Percentiles rank a stretch among this genome's conserved stretches.
These are phyloP conservation scores for Groenewaldozyma tartarivorans DNA, from an alignment of 805 yeast species.

Conservation along the genomic window DNA sequence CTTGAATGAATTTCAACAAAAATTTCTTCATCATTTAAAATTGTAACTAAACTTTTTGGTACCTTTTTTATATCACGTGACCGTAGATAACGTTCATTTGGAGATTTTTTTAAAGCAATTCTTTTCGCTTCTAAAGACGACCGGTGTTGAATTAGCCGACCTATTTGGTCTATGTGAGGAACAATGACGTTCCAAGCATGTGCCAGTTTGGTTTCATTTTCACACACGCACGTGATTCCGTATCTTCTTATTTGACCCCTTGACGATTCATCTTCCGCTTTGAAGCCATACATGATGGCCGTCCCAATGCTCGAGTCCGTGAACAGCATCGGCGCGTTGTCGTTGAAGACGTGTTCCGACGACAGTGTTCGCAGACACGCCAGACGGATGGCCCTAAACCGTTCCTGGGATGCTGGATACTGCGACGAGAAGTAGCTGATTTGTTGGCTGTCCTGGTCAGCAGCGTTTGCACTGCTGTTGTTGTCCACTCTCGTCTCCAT, in stretches of 20 bases:
- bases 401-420: conserved; percentile 19
- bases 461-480: background rate
- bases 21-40: conserved; percentile 14
- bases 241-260: conserved; percentile 19
- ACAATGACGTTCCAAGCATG: conserved; percentile 15
- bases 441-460: background rate
- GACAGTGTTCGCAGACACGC: conserved; percentile 19
- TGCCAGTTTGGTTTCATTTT: conserved; percentile 14
- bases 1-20: conserved; percentile 14
- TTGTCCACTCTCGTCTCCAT: background rate
- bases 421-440: conserved; percentile 16
- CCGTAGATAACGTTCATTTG: conserved; percentile 15
- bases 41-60: conserved; percentile 11
- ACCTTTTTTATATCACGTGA: conserved; percentile 10
- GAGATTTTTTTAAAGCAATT: conserved; percentile 7
- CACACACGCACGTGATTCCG: conserved; percentile 19
- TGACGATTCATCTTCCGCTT: conserved; percentile 16
- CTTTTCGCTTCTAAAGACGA: conserved; percentile 8
- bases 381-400: conserved; percentile 21
- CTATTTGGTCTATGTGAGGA: conserved; percentile 14
- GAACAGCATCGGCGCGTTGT: conserved; percentile 19
- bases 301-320: conserved; percentile 19
- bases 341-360: conserved; percentile 19
- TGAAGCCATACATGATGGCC: conserved; percentile 17
- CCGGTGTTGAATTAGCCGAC: conserved; percentile 12